phyloP scores from a whole-genome alignment of 2,329 filamentous ascomycete species.

The Trichophyton verrucosum region DNA sequence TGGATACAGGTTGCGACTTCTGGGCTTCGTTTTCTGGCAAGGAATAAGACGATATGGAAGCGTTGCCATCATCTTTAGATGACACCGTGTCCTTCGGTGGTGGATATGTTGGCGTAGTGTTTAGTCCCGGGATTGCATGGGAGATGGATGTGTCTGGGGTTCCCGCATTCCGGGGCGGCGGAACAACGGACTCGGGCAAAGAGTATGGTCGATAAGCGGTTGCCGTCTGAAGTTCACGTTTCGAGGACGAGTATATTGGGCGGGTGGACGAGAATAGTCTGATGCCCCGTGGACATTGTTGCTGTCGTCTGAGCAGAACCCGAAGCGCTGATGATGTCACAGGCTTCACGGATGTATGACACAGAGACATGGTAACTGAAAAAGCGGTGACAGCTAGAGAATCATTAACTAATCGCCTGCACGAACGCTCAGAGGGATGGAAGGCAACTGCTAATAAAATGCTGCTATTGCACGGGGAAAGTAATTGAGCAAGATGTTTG shows the following conservation, averaged over 20 bases:
- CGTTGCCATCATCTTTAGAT: conserved; percentile 9
- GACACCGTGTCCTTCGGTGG: conserved; percentile 13
- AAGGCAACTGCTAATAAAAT: neutral
- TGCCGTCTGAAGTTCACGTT: conserved; percentile 52
- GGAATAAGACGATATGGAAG: conserved; percentile 32
- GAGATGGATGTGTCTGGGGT: conserved; percentile 51
- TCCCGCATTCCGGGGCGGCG: conserved; percentile 44
- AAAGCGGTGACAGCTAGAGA: neutral
- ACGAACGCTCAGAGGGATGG: neutral
- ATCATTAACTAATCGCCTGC: neutral
- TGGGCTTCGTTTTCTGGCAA: conserved; percentile 55
- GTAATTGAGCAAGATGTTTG: neutral
- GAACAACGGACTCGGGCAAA: conserved; percentile 43
- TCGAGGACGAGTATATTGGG: conserved; percentile 37
- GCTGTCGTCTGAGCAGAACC: conserved; percentile 22
- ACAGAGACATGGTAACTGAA: conserved; percentile 28
- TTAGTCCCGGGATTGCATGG: conserved; percentile 36
- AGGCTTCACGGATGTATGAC: conserved; percentile 24
- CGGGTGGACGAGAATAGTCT: conserved; percentile 39
- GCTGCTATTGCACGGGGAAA: neutral
- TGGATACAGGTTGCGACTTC: conserved; percentile 43
- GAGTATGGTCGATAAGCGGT: conserved; percentile 51
- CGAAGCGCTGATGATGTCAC: conserved; percentile 39
- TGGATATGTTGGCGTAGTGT: conserved; percentile 36
- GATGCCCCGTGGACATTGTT: conserved; percentile 26